Conservation (phyloP, 768 basidiomycete species). For the Hygrocybe coccinea region DNA sequence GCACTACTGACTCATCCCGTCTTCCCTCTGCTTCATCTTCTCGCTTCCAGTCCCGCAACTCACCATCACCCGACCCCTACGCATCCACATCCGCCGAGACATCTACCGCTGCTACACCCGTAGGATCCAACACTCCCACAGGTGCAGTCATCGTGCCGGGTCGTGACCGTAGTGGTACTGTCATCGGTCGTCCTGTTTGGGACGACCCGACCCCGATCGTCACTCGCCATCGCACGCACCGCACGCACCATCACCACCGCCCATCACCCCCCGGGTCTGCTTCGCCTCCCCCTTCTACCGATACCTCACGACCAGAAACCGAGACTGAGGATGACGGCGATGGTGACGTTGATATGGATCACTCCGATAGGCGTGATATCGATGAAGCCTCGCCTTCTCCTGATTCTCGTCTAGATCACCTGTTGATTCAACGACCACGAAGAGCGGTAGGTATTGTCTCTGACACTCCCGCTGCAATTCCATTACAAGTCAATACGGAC, state of each 20-base stretch:
- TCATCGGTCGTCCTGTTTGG: slow-evolving; percentile 64
- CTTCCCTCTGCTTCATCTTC: slow-evolving; percentile 17
- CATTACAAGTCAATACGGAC: slow-evolving; percentile 22
- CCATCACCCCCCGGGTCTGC: slow-evolving; percentile 19
- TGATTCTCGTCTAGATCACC: slow-evolving; percentile 22
- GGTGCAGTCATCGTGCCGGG: slow-evolving; percentile 54
- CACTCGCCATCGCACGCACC: slow-evolving; percentile 27
- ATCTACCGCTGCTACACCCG: slow-evolving; percentile 56
- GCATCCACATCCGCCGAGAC: slow-evolving; percentile 60
- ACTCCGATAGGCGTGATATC: slow-evolving; percentile 16
- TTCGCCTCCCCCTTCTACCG: slow-evolving; percentile 35
- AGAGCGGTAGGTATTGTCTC: slow-evolving; percentile 40
- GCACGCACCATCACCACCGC: slow-evolving; percentile 23
- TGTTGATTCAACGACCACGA: slow-evolving; percentile 20
- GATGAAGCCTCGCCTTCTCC: slow-evolving; percentile 31
- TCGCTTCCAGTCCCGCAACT: slow-evolving; percentile 24
- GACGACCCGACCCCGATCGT: slow-evolving; percentile 32
- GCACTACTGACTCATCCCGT: slow-evolving; percentile 16
- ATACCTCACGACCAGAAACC: slow-evolving; percentile 60
- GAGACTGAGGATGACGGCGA: slow-evolving; percentile 79
- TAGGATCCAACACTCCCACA: slow-evolving; percentile 55
- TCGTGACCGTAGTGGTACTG: slow-evolving; percentile 70
- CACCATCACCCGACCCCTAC: slow-evolving; percentile 50
- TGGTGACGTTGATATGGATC: slow-evolving; percentile 49
- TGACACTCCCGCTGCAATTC: slow-evolving; percentile 28